phyloP scores from a whole-genome alignment of 2,329 filamentous ascomycete genomes.

The Fonsecaea nubica region DNA sequence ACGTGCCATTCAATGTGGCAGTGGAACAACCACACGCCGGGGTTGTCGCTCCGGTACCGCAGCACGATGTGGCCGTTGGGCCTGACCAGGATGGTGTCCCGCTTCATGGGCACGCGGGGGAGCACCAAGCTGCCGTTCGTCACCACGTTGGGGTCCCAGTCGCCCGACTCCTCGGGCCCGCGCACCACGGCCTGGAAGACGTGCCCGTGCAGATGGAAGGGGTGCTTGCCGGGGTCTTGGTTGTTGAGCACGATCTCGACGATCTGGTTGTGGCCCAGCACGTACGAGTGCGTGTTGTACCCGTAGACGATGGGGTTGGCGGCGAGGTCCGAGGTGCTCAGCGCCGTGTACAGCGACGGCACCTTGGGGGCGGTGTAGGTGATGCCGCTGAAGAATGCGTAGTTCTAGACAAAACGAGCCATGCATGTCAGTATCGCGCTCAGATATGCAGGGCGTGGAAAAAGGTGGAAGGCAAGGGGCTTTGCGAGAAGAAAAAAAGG shows the following conservation, averaged over 20 bases:
- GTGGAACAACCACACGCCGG: slow-evolving; percentile 58
- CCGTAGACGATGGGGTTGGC: slow-evolving; percentile 70
- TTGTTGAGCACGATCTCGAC: slow-evolving; percentile 52
- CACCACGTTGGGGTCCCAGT: slow-evolving; percentile 46
- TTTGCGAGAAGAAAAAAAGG: no score
- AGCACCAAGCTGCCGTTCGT: slow-evolving; percentile 40
- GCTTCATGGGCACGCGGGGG: slow-evolving; percentile 52
- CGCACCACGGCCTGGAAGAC: slow-evolving; percentile 67
- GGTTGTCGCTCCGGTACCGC: slow-evolving; percentile 62
- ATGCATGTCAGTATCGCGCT: no score
- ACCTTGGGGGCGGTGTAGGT: slow-evolving; percentile 78
- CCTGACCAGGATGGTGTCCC: slow-evolving; percentile 62
- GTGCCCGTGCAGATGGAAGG: slow-evolving; percentile 73
- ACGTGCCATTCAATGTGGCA: slow-evolving; percentile 63
- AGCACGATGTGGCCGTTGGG: slow-evolving; percentile 64
- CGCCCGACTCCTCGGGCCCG: slow-evolving; percentile 39
- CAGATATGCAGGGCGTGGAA: no score
- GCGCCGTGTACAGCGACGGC: slow-evolving; percentile 77
- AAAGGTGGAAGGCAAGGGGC: no score
- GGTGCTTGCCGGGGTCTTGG: slow-evolving; percentile 64
- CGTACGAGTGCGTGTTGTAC: slow-evolving; percentile 67
- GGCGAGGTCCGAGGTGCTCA: slow-evolving; percentile 64
- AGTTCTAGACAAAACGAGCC: slow-evolving; percentile 23
- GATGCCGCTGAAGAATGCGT: slow-evolving; percentile 75
- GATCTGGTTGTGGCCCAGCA: slow-evolving; percentile 67